Conservation (phyloP, 306 rosid genomes). For the Cicer pinnatifidum region DNA sequence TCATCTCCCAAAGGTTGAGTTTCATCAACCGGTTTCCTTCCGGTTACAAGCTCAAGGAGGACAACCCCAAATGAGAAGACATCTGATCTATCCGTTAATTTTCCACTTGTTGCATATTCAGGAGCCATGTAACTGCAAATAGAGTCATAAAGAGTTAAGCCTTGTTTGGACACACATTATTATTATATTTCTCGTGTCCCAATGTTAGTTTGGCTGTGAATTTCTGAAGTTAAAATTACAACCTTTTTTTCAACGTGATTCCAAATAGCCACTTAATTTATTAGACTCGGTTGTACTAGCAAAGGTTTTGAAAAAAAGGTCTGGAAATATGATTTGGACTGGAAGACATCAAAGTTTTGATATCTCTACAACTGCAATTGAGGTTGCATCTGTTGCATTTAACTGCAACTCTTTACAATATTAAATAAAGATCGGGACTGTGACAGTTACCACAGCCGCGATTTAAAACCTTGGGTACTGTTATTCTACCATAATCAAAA, state of each 20-base stretch:
- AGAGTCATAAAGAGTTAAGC: conserved; percentile 24
- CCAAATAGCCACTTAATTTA: too few relatives aligned
- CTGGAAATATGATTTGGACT: too few relatives aligned
- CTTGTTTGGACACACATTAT: too few relatives aligned
- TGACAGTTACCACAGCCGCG: not conserved
- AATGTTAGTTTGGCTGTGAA: too few relatives aligned
- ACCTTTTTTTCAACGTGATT: too few relatives aligned
- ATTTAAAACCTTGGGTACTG: not conserved
- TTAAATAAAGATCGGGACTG: not conserved
- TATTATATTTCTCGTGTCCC: too few relatives aligned
- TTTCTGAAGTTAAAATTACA: too few relatives aligned
- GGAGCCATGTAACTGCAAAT: conserved; percentile 91
- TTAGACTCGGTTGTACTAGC: too few relatives aligned
- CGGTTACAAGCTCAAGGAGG: conserved; percentile 91
- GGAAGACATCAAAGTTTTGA: too few relatives aligned
- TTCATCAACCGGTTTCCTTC: conserved; percentile 82
- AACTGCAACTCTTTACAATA: not conserved
- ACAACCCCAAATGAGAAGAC: conserved; percentile 96
- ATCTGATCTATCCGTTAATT: conserved; percentile 92
- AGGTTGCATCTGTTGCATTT: not conserved
- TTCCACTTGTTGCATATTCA: conserved; percentile 96
- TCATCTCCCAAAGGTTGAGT: conserved; percentile 86
- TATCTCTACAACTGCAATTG: not conserved
- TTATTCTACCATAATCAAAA: not conserved
- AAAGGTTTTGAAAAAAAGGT: too few relatives aligned